Evolutionary conservation across 164 flowering plant species (phyloP).

Genomic region (Tinospora cordifolia): DNA sequence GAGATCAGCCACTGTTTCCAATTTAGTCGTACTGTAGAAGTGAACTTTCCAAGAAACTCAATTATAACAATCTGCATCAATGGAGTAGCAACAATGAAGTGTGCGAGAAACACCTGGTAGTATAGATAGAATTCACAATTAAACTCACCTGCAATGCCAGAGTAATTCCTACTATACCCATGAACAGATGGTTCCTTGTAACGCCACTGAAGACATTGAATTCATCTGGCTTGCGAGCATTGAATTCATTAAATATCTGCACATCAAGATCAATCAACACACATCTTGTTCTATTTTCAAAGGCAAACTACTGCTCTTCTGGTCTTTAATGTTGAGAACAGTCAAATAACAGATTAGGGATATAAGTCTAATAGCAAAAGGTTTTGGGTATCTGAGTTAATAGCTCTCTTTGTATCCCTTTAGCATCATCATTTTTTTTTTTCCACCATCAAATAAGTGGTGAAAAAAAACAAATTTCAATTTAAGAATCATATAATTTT

Average conservation of each 20-base stretch:
- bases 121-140: not conserved
- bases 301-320: no score
- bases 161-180: slow-evolving; percentile 60
- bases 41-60: slow-evolving; percentile 70
- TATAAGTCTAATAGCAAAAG: no score
- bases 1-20: slow-evolving; percentile 72
- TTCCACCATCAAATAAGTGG: not conserved
- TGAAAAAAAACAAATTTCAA: not conserved
- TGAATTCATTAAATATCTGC: slow-evolving; percentile 86
- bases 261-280: not conserved
- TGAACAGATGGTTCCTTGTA: slow-evolving; percentile 59
- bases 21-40: slow-evolving; percentile 50
- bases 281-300: no score
- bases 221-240: slow-evolving; percentile 93
- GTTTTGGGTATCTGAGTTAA: no score
- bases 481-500: not conserved
- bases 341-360: no score
- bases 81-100: not conserved
- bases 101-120: not conserved
- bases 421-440: no score
- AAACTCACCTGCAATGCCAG: slow-evolving; percentile 66
- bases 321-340: no score
- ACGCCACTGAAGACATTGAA: slow-evolving; percentile 65
- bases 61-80: slow-evolving; percentile 54
- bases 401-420: no score